Evolutionary conservation across 495 filamentous ascomycete species (phyloP), one percentile per base, ranked within the genome.

Genomic region (Terfezia claveryi): DNA sequence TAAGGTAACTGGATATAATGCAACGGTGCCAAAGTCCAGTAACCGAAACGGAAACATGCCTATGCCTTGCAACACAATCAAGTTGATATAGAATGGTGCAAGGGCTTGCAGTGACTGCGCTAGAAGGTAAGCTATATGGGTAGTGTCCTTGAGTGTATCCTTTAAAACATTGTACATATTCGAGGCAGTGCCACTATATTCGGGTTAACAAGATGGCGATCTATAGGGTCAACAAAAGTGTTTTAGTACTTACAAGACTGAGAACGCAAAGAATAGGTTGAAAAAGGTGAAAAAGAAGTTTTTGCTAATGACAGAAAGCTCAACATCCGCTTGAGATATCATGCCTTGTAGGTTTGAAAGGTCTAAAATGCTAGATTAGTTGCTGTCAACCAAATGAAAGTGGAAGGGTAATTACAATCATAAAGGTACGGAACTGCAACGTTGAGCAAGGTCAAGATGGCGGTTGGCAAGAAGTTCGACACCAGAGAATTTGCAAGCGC

Each of bases 211-310:
- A 4, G 2, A 32, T 32, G 27, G 4, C 27, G 27, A 5, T 7
- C 27, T 7, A 32, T 32, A 32, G 41, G 16, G 4, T 14, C 41
- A 46, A 46, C 41, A 46, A 20, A 14, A 20, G 41, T 14, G 41
- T 2, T 1, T 36, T 11, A 32, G 44, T 9, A 57, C 56, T 56
- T 56, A 57, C 54, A 93, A 82, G 27, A 92, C 78, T 2, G 91
- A 94, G 65, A 95, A 95, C 49, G 95, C 75, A 53, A 96, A 72
- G 70, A 99, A 99, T 23, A 95, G 80, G 70, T 99, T 99, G 77
- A 96, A 95, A 72, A 99, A 99, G 37, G 83, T 86, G 68, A 96
- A 99, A 75, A 95, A 95, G 70, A 95, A 99, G 64, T 95, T 99
- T 72, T 99, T 99, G 55, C 86, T 93, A 64, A 96, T 87, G 44